phyloP scores from a whole-genome alignment of 1,139 yeast genomes.

The Sugiyamaella novakii region DNA sequence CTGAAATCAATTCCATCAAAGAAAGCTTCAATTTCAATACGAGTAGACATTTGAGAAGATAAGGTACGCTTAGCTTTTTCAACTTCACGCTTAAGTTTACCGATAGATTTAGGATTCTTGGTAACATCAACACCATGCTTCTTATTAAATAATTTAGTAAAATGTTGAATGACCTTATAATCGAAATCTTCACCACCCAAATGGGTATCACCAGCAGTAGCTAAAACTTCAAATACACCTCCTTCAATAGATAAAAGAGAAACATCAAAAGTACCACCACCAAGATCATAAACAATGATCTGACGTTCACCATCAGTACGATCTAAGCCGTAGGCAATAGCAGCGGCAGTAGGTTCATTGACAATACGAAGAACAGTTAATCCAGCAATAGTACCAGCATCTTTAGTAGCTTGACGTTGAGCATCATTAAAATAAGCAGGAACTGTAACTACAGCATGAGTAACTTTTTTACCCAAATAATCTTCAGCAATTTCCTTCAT shows the following conservation, averaged over 20 bases:
- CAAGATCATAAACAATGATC: constrained; percentile 90
- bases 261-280: constrained; percentile 92
- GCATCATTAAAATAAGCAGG: constrained; percentile 99
- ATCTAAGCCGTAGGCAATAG: constrained; percentile 96
- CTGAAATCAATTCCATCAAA: constrained; percentile 94
- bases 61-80: constrained; percentile 96
- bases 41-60: constrained; percentile 85
- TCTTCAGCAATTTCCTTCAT: constrained; percentile 95
- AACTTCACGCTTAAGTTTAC: constrained; percentile 92
- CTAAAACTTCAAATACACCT: constrained; percentile 79
- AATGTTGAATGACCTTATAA: constrained; percentile 83
- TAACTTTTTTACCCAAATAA: constrained; percentile 82
- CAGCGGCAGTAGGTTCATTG: constrained; percentile 98
- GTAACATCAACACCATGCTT: constrained; percentile 79
- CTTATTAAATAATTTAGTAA: constrained; percentile 83
- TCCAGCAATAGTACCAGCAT: constrained; percentile 97
- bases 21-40: constrained; percentile 93
- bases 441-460: constrained; percentile 94
- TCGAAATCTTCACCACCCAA: constrained; percentile 97
- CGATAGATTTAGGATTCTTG: constrained; percentile 73
- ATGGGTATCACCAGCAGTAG: constrained; percentile 89
- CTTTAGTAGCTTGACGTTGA: constrained; percentile 98
- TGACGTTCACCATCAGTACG: constrained; percentile 85
- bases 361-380: constrained; percentile 91
- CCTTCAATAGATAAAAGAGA: constrained; percentile 83